Conservation (phyloP, 495 filamentous ascomycete genomes). For the Talaromyces stipitatus region DNA sequence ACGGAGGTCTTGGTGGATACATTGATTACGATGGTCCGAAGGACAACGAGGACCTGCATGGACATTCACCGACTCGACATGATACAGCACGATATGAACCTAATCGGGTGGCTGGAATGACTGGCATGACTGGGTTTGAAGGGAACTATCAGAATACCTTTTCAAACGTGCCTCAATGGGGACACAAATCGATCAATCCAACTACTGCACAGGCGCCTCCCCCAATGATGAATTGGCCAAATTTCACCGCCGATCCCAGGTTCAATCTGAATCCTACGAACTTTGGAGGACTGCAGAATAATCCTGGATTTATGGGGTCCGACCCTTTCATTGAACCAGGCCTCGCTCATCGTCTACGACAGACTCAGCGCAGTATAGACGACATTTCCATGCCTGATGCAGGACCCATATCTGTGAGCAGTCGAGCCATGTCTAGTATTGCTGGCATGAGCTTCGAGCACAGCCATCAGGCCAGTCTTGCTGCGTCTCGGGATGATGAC, state of each 20-base stretch:
- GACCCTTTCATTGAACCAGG: slow-evolving; percentile 24
- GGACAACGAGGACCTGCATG: slow-evolving; percentile 35
- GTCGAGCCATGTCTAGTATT: slow-evolving; percentile 36
- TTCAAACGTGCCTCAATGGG: slow-evolving; percentile 18
- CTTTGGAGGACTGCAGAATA: slow-evolving; percentile 30
- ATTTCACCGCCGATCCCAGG: slow-evolving; percentile 12
- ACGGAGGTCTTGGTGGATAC: slow-evolving; percentile 1
- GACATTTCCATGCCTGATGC: slow-evolving; percentile 49
- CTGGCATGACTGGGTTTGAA: neutral
- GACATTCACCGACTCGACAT: slow-evolving; percentile 42
- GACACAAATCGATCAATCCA: slow-evolving; percentile 12
- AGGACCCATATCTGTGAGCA: slow-evolving; percentile 30
- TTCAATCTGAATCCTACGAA: slow-evolving; percentile 15
- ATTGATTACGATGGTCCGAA: slow-evolving; percentile 12
- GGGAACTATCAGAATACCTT: slow-evolving; percentile 16
- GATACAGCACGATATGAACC: slow-evolving; percentile 5
- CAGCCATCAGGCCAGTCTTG: slow-evolving; percentile 36
- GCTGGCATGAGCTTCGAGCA: slow-evolving; percentile 37
- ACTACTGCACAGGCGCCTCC: slow-evolving; percentile 8
- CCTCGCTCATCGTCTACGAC: slow-evolving; percentile 27
- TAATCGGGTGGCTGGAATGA: slow-evolving; percentile 11
- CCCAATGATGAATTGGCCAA: slow-evolving; percentile 11
- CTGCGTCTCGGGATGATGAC: slow-evolving; percentile 24
- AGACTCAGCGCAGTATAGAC: slow-evolving; percentile 29
- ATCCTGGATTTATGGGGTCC: slow-evolving; percentile 3